phyloP scores from a whole-genome alignment of 352 stramenopile species.

The Peronospora destructor region DNA sequence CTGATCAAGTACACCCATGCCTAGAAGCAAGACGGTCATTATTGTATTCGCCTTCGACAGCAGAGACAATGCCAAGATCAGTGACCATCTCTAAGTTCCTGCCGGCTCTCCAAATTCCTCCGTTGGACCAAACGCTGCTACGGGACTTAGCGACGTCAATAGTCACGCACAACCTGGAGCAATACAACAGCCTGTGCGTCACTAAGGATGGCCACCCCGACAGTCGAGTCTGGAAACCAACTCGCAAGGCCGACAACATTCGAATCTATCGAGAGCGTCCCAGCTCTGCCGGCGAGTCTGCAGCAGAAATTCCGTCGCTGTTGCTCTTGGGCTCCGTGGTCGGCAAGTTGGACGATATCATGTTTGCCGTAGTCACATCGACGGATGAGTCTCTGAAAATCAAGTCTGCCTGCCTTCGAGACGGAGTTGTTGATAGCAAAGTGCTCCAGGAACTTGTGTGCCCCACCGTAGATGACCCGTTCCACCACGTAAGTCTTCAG shows the following conservation, averaged over 20 bases:
- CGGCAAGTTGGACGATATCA: constrained; percentile 31
- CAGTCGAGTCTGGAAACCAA: constrained; percentile 23
- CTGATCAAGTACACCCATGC: too few relatives aligned
- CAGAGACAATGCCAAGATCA: constrained; percentile 21
- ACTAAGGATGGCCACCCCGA: constrained; percentile 28
- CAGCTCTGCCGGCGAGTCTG: not conserved
- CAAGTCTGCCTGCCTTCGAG: constrained; percentile 26
- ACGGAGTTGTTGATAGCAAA: constrained; percentile 30
- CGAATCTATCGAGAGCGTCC: constrained; percentile 29
- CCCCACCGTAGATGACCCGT: too few relatives aligned
- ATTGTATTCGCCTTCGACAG: constrained; percentile 1
- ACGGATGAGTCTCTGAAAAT: constrained; percentile 33
- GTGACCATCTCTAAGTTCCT: constrained; percentile 26
- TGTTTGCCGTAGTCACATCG: constrained; percentile 25
- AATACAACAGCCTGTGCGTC: constrained; percentile 26
- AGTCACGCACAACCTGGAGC: constrained; percentile 26
- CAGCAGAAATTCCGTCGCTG: constrained; percentile 24
- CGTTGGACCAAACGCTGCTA: constrained; percentile 20
- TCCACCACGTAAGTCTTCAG: too few relatives aligned
- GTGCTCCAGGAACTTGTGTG: constrained; percentile 25
- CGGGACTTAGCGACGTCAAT: constrained; percentile 23
- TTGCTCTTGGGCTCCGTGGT: constrained; percentile 26
- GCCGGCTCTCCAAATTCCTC: constrained; percentile 22
- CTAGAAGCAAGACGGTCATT: constrained; percentile 11
- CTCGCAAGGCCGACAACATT: constrained; percentile 21